Evolutionary conservation across 2,329 filamentous ascomycete species (phyloP).

Genomic region (Chaetomium globosum): DNA sequence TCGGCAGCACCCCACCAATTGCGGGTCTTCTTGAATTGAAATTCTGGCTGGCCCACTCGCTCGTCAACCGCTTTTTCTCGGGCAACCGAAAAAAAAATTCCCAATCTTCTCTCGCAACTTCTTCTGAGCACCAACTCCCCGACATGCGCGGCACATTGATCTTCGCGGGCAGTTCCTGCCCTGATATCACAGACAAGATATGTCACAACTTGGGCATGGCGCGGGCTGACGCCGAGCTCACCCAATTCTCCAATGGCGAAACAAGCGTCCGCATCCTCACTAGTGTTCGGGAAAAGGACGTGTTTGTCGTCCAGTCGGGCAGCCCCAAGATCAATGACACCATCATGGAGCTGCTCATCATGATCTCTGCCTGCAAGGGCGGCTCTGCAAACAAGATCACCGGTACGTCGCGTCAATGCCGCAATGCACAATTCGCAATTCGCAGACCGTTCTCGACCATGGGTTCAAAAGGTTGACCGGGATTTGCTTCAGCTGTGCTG

Average conservation of each 20-base stretch:
- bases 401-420: slow-evolving; percentile 58
- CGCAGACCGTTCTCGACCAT: neutral
- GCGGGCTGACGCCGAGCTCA: slow-evolving; percentile 65
- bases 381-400: slow-evolving; percentile 96
- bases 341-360: slow-evolving; percentile 98
- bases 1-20: slow-evolving; percentile 3
- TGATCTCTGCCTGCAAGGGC: slow-evolving; percentile 98
- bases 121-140: slow-evolving; percentile 34
- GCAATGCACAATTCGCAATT: neutral
- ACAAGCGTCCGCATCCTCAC: slow-evolving; percentile 70
- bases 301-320: slow-evolving; percentile 97
- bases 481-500: slow-evolving; percentile 65
- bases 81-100: slow-evolving; percentile 26
- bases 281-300: slow-evolving; percentile 93
- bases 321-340: slow-evolving; percentile 97
- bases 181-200: slow-evolving; percentile 65
- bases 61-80: slow-evolving; percentile 13
- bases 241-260: slow-evolving; percentile 73
- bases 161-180: slow-evolving; percentile 69
- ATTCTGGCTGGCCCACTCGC: slow-evolving; percentile 8
- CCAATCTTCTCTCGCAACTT: slow-evolving; percentile 20
- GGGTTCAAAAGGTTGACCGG: slow-evolving; percentile 20
- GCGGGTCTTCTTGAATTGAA: slow-evolving; percentile 11
- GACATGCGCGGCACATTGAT: slow-evolving; percentile 66
- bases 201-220: slow-evolving; percentile 69